Evolutionary conservation across 352 stramenopile species (phyloP).

Genomic region (Phytopythium cucurbitacearum): DNA sequence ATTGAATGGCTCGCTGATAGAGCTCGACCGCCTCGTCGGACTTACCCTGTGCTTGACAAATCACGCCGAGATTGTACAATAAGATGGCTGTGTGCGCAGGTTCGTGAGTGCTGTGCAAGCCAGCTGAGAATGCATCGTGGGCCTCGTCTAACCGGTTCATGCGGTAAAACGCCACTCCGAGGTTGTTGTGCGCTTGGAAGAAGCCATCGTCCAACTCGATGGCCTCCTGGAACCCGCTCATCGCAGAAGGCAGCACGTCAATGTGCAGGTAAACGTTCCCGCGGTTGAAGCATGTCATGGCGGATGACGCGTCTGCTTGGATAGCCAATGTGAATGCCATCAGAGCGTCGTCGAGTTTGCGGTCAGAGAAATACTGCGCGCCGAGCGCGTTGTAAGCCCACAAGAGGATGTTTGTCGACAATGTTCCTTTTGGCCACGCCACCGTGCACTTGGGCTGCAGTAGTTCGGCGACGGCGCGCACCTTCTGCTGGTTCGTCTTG

Average conservation of each 20-base stretch:
- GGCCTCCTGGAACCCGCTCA: slow-evolving; percentile 43
- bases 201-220: slow-evolving; percentile 34
- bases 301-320: slow-evolving; percentile 28
- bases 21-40: slow-evolving; percentile 40
- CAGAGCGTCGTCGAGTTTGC: slow-evolving; percentile 40
- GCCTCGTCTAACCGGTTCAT: slow-evolving; percentile 44
- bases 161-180: slow-evolving; percentile 38
- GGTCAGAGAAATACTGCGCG: slow-evolving; percentile 16
- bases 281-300: slow-evolving; percentile 46
- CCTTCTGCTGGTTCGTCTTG: slow-evolving; percentile 30
- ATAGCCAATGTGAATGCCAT: slow-evolving; percentile 50
- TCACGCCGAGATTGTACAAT: slow-evolving; percentile 45
- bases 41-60: slow-evolving; percentile 31
- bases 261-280: slow-evolving; percentile 48
- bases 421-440: slow-evolving; percentile 30
- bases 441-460: slow-evolving; percentile 16
- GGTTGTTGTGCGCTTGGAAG: slow-evolving; percentile 40
- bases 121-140: slow-evolving; percentile 31
- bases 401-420: slow-evolving; percentile 34
- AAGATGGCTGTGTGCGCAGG: slow-evolving; percentile 26
- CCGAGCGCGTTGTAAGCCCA: slow-evolving; percentile 54
- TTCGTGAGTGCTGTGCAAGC: slow-evolving; percentile 22
- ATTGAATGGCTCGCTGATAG: slow-evolving; percentile 44
- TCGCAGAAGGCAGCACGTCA: slow-evolving; percentile 24
- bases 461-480: slow-evolving; percentile 16